Percentiles rank a stretch among this genome's conserved stretches.
Conservation (phyloP, 495 filamentous ascomycete genomes). For the Talaromyces borbonicus region DNA sequence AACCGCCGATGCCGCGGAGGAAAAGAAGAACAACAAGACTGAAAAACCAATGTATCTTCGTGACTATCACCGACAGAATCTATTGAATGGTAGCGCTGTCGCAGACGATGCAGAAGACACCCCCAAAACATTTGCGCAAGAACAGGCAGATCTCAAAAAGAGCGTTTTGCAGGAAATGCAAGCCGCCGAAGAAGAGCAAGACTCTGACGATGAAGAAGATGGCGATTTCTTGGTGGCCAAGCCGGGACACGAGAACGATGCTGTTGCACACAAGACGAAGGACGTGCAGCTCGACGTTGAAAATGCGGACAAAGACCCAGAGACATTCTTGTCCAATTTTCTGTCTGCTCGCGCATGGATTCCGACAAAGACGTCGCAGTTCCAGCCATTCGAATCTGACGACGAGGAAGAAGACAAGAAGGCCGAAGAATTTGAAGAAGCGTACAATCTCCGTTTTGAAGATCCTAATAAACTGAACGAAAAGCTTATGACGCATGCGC, state of each 20-base stretch:
- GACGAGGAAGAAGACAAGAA: conserved; percentile 74
- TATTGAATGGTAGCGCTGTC: conserved; percentile 52
- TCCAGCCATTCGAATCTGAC: conserved; percentile 80
- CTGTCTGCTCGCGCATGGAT: conserved; percentile 84
- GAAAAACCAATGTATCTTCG: conserved; percentile 78
- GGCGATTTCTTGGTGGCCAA: conserved; percentile 64
- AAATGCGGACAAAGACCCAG: conserved; percentile 80
- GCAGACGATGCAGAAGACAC: conserved; percentile 43
- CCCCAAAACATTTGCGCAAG: conserved; percentile 67
- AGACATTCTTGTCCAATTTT: conserved; percentile 83
- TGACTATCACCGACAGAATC: conserved; percentile 84
- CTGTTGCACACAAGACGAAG: conserved; percentile 35
- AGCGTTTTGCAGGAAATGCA: conserved; percentile 73
- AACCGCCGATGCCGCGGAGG: conserved; percentile 18
- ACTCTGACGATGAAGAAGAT: conserved; percentile 44
- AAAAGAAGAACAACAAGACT: conserved; percentile 50
- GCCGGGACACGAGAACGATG: conserved; percentile 24
- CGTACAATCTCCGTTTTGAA: conserved; percentile 97
- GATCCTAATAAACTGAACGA: conserved; percentile 79
- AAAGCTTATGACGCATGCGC: conserved; percentile 71
- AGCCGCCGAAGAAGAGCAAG: conserved; percentile 37
- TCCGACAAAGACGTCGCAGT: conserved; percentile 45
- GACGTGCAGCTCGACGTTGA: conserved; percentile 52
- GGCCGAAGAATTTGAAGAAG: conserved; percentile 80
- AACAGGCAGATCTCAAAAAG: conserved; percentile 74